Conservation (phyloP, 129 eudicot genomes). For the Chrysanthemum seticuspe region DNA sequence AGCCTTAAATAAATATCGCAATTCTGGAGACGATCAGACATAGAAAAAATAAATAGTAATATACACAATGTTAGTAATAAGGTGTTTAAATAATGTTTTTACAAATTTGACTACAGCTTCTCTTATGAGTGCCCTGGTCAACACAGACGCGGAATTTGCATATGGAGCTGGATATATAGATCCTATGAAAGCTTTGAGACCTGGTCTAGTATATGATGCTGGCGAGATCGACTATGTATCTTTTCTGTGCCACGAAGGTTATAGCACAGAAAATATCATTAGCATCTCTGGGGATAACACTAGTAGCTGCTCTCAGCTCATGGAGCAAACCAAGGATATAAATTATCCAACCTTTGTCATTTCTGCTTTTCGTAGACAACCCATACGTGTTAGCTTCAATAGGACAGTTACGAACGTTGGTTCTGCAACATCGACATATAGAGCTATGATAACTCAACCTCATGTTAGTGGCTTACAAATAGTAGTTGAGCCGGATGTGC, state of each 20-base stretch:
- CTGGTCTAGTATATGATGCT: constrained; percentile 34
- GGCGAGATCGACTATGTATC: constrained; percentile 16
- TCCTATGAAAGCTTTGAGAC: constrained; percentile 23
- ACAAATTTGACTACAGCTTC: constrained; percentile 20
- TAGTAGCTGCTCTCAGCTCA: constrained; percentile 18
- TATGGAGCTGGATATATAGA: constrained; percentile 30
- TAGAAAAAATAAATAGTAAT: background rate
- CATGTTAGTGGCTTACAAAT: background rate
- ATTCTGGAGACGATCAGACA: too few relatives aligned
- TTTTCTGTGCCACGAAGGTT: constrained; percentile 24
- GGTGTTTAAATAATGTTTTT: background rate
- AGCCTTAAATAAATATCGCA: too few relatives aligned
- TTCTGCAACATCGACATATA: constrained; percentile 14
- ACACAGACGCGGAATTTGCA: constrained; percentile 34
- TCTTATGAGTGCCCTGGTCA: constrained; percentile 8
- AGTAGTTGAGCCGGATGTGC: constrained; percentile 19
- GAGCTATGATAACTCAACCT: constrained; percentile 2
- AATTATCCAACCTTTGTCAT: constrained; percentile 31
- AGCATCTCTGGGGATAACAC: constrained; percentile 15
- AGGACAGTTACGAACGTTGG: constrained; percentile 31
- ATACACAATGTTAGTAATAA: background rate
- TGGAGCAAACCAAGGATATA: constrained; percentile 9
- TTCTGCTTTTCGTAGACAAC: background rate
- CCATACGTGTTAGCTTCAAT: background rate
- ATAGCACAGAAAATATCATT: background rate